A percentile compares a stretch with the other conserved stretches of the same genome.
phyloP scores from a whole-genome alignment of 495 filamentous ascomycete species.

The Stereocaulon alpinum region DNA sequence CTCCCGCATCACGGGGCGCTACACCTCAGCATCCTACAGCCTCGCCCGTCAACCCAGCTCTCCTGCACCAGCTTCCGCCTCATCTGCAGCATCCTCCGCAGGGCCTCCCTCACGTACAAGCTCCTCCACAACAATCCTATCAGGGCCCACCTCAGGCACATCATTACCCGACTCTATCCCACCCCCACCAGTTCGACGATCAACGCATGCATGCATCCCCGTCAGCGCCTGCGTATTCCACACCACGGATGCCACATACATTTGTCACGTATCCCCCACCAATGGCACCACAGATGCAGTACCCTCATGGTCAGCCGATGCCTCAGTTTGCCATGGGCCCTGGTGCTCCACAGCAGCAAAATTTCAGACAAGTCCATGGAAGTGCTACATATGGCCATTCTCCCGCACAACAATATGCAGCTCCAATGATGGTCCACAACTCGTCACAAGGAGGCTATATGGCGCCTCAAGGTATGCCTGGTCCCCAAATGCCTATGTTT shows the following conservation, averaged over 20 bases:
- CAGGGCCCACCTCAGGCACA: constrained; percentile 56
- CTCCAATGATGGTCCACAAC: constrained; percentile 73
- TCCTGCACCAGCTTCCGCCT: constrained; percentile 71
- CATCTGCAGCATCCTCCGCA: constrained; percentile 35
- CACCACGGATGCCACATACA: constrained; percentile 61
- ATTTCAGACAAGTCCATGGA: constrained; percentile 38
- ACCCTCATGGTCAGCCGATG: constrained; percentile 63
- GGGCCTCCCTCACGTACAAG: constrained; percentile 38
- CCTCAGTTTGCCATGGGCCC: constrained; percentile 61
- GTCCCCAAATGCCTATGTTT: constrained; percentile 65
- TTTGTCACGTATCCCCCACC: constrained; percentile 61
- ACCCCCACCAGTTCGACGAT: constrained; percentile 62
- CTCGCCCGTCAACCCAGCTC: constrained; percentile 38
- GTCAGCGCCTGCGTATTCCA: constrained; percentile 65
- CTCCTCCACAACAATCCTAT: constrained; percentile 54
- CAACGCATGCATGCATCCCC: constrained; percentile 80
- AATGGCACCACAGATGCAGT: constrained; percentile 56
- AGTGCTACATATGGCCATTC: constrained; percentile 55
- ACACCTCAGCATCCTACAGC: constrained; percentile 56
- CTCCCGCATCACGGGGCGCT: constrained; percentile 40
- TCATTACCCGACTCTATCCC: constrained; percentile 50
- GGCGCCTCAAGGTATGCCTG: constrained; percentile 44
- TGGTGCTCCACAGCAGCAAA: constrained; percentile 41
- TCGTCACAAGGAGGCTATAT: constrained; percentile 49
- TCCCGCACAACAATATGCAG: constrained; percentile 54